A percentile compares a stretch with the other conserved stretches of the same genome.
Conservation (phyloP, 164 flowering plant genomes). For the Vitis cinerea region DNA sequence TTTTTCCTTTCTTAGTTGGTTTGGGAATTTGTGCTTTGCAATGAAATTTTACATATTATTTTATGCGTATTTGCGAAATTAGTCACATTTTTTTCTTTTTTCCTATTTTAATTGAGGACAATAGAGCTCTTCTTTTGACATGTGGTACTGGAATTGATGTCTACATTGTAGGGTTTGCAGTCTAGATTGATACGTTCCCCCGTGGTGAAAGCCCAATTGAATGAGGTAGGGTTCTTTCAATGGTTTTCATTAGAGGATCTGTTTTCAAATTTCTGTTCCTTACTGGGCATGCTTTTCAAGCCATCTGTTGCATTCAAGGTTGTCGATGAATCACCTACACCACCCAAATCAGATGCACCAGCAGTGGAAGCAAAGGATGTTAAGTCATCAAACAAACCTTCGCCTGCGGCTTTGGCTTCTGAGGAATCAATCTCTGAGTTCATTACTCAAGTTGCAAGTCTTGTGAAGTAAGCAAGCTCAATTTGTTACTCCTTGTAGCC, state of each 20-base stretch:
- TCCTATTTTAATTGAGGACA: not conserved
- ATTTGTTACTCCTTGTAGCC: not conserved
- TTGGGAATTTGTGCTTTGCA: no score
- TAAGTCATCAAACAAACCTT: conserved; percentile 23
- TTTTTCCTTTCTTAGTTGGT: no score
- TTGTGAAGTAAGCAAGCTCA: conserved; percentile 43
- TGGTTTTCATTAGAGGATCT: conserved; percentile 26
- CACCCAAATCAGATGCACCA: conserved; percentile 23
- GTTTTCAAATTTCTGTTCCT: conserved; percentile 27
- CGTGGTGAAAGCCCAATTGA: conserved; percentile 45
- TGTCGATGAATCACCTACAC: conserved; percentile 34
- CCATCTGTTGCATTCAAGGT: conserved; percentile 52
- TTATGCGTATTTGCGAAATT: not conserved
- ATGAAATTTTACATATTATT: not conserved
- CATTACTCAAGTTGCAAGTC: conserved; percentile 60
- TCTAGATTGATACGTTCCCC: conserved; percentile 25
- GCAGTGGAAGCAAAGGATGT: conserved; percentile 31
- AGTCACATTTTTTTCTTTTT: not conserved
- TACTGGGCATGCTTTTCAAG: conserved; percentile 23
- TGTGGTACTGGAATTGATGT: not conserved
- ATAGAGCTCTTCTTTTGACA: not conserved
- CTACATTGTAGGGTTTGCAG: conserved; percentile 28
- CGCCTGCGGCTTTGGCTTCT: conserved; percentile 34
- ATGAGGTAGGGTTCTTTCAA: conserved; percentile 48
- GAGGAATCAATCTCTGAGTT: conserved; percentile 60